Evolutionary conservation across 1,284 basidiomycete genomes (phyloP).

Genomic region (Agroathelia rolfsii): DNA sequence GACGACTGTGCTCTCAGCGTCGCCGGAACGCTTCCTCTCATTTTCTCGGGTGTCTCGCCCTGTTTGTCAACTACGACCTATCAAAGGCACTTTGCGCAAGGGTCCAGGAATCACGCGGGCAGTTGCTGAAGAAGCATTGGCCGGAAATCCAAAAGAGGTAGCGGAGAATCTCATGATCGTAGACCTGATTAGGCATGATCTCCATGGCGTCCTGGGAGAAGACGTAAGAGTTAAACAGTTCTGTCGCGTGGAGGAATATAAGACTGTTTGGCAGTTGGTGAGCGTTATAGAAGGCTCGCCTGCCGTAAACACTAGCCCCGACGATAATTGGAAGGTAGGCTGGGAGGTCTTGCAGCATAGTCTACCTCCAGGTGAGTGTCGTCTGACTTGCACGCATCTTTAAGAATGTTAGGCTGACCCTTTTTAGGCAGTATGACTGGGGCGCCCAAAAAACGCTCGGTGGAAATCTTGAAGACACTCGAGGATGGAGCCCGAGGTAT

Average conservation of each 20-base stretch:
- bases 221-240: constrained; percentile 79
- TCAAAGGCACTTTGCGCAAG: constrained; percentile 86
- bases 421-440: constrained; percentile 89
- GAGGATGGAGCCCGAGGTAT: constrained; percentile 68
- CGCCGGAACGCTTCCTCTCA: constrained; percentile 92
- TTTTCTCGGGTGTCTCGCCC: constrained; percentile 56
- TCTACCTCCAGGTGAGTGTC: constrained; percentile 72
- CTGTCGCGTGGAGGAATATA: constrained; percentile 86
- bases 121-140: constrained; percentile 54
- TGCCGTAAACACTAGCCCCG: constrained; percentile 19
- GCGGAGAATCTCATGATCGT: constrained; percentile 99
- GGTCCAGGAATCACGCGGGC: constrained; percentile 50
- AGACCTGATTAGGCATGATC: constrained; percentile 89
- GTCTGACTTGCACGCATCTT: no score
- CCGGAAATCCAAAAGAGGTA: constrained; percentile 81
- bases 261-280: constrained; percentile 94
- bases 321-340: constrained; percentile 42
- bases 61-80: constrained; percentile 82
- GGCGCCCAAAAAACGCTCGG: constrained; percentile 89
- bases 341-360: constrained; percentile 74
- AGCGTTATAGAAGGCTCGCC: constrained; percentile 79
- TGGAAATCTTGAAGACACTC: constrained; percentile 80
- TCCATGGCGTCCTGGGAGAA: constrained; percentile 69
- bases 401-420: not conserved
- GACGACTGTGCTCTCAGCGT: constrained; percentile 67